Base-by-base conservation (phyloP, 345 rosid genomes). In the Gossypium australe region DNA sequence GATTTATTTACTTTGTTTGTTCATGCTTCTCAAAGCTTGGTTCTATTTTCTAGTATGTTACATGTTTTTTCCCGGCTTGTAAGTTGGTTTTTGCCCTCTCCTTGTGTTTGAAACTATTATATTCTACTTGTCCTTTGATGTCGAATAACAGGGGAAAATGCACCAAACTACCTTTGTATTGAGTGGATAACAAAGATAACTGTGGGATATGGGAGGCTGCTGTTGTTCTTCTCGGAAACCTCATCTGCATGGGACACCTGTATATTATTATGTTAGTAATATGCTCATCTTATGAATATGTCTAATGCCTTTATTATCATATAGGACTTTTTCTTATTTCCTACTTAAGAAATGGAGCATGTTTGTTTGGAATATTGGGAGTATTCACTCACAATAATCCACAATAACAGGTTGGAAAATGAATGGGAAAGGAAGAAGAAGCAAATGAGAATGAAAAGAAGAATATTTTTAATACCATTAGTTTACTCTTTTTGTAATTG, bases 161-260 rank as follows among this genome's bases (percentile, higher is more conserved):
- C 80, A 48, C 68, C 77, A 7, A 75, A 58, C 67, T 38, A 12
- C 51, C 67, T 62, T 74, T 7, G 68, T 51, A 8, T 80, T 76
- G 55, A 72, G 70, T 78, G 80, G 80, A 82, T 75, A 64, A 60
- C 60, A 61, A 66, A 62, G 73, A 71, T 65, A 76, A 75, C 75
- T 47, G 79, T 70, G 24, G 72, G 85, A 74, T 74, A 93, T 91
- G 98, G 97, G 97, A 84, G 98, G 93, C 73, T 93, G 95, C 78
- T 91, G 95, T 80, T 89, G 88, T 82, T 91, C 98, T 78, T 85
- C 95, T 25, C 82, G 88, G 74, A 88, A 87, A 73, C 81, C 94
- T 48, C 92, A 89, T 85, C 84, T 93, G 25, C 89, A 85, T 81
- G 92, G 92, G 72, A 77, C 98, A 20, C 94, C 98, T 57, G 82